phyloP scores from a whole-genome alignment of 345 rosid species.

The Sonneratia alba region DNA sequence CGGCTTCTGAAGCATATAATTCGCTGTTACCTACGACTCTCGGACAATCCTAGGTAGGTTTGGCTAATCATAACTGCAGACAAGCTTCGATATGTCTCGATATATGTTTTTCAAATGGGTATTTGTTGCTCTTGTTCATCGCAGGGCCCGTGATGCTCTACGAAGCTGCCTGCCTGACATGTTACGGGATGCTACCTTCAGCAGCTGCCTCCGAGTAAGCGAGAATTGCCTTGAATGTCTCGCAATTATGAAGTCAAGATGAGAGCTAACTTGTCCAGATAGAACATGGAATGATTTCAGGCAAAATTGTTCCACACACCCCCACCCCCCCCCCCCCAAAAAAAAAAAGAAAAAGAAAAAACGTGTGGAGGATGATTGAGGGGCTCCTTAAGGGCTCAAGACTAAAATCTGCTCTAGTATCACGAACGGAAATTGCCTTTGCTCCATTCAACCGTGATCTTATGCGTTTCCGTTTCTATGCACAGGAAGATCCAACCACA shows the following conservation, averaged over 20 bases:
- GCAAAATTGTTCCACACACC: not conserved
- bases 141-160: conserved; percentile 52
- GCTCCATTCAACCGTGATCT: not conserved
- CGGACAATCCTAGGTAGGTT: conserved; percentile 75
- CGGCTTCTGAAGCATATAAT: conserved; percentile 83
- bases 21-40: conserved; percentile 80
- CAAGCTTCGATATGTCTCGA: not conserved
- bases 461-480: not conserved
- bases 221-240: not conserved
- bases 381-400: not conserved
- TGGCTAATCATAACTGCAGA: not conserved
- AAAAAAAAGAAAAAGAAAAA: no score
- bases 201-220: conserved; percentile 10
- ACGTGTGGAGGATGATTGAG: not conserved
- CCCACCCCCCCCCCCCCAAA: no score
- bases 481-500: conserved; percentile 83
- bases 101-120: not conserved
- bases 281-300: not conserved
- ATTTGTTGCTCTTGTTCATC: conserved; percentile 10
- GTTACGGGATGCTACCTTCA: conserved; percentile 13
- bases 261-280: not conserved
- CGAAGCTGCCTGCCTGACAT: conserved; percentile 10
- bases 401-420: not conserved
- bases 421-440: not conserved
- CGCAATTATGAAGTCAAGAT: not conserved